phyloP scores from a whole-genome alignment of 1,284 basidiomycete species.

The Heterobasidion parviporum region DNA sequence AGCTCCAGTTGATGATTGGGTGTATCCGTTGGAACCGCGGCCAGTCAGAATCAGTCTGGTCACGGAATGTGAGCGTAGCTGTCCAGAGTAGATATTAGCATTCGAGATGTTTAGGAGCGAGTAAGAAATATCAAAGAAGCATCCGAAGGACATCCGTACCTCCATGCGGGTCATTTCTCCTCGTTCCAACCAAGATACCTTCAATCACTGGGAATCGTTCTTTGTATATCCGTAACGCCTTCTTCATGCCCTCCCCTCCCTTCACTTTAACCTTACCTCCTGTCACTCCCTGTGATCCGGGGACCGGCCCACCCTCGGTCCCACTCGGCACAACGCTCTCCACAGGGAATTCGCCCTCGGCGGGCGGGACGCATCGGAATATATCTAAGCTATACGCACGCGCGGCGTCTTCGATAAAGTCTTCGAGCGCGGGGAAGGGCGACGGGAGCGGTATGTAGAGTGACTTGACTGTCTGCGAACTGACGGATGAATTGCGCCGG shows the following conservation, averaged over 20 bases:
- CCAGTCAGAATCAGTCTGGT: slow-evolving; percentile 80
- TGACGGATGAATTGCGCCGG: slow-evolving; percentile 25
- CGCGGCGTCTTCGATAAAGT: slow-evolving; percentile 68
- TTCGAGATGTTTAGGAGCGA: not conserved
- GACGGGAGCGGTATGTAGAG: slow-evolving; percentile 89
- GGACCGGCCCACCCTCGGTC: not conserved
- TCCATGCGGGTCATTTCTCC: slow-evolving; percentile 88
- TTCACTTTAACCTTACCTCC: slow-evolving; percentile 35
- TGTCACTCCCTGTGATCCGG: not conserved
- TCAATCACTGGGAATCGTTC: slow-evolving; percentile 52
- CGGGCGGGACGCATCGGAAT: slow-evolving; percentile 45
- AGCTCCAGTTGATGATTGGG: slow-evolving; percentile 94
- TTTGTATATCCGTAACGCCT: slow-evolving; percentile 75
- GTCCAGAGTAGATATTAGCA: slow-evolving; percentile 4
- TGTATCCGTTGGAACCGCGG: slow-evolving; percentile 69
- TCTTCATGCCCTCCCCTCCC: slow-evolving; percentile 76
- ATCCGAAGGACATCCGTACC: slow-evolving; percentile 39
- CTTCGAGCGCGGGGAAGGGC: slow-evolving; percentile 80
- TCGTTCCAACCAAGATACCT: slow-evolving; percentile 86
- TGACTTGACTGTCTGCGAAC: slow-evolving; percentile 53
- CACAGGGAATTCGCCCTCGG: slow-evolving; percentile 26
- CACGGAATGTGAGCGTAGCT: slow-evolving; percentile 65
- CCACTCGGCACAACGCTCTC: slow-evolving; percentile 27
- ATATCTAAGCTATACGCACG: slow-evolving; percentile 75
- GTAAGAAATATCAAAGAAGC: slow-evolving; percentile 2